These are phyloP conservation scores for Penicillium nordicum DNA, from an alignment of 2,329 filamentous ascomycete species.

Conservation along the genomic window DNA sequence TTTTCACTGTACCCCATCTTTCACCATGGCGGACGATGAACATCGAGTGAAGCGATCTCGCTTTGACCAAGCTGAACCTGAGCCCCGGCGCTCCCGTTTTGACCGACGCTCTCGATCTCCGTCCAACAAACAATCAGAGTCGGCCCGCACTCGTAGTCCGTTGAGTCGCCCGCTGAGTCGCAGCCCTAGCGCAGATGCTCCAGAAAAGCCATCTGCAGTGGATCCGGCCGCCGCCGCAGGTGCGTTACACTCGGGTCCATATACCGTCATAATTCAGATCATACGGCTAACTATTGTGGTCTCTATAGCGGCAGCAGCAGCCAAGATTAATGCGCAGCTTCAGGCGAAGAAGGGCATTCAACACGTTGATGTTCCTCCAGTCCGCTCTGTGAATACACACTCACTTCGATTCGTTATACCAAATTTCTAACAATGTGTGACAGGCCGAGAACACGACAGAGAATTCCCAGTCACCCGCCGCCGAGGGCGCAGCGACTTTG, in stretches of 20 bases:
- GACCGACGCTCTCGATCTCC: slow-evolving; percentile 90
- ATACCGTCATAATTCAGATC: not conserved
- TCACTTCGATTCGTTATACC: not conserved
- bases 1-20: not conserved
- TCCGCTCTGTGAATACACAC: slow-evolving; percentile 54
- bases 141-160: slow-evolving; percentile 77
- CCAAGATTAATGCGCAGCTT: slow-evolving; percentile 77
- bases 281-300: slow-evolving; percentile 11
- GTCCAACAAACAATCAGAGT: slow-evolving; percentile 62
- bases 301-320: slow-evolving; percentile 73
- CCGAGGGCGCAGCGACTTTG: slow-evolving; percentile 56
- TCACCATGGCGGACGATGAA: slow-evolving; percentile 71
- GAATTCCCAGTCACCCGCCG: slow-evolving; percentile 54
- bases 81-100: slow-evolving; percentile 78
- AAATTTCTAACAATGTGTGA: slow-evolving; percentile 14
- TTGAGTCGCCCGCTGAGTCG: slow-evolving; percentile 48
- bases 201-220: slow-evolving; percentile 47
- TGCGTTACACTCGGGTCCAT: slow-evolving; percentile 40
- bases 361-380: slow-evolving; percentile 83
- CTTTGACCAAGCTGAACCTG: slow-evolving; percentile 87
- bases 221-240: slow-evolving; percentile 77
- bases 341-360: slow-evolving; percentile 86
- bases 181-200: slow-evolving; percentile 45
- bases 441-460: slow-evolving; percentile 50
- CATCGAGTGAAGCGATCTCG: slow-evolving; percentile 79